Conservation (phyloP, 345 rosid genomes). For the Angophora floribunda region DNA sequence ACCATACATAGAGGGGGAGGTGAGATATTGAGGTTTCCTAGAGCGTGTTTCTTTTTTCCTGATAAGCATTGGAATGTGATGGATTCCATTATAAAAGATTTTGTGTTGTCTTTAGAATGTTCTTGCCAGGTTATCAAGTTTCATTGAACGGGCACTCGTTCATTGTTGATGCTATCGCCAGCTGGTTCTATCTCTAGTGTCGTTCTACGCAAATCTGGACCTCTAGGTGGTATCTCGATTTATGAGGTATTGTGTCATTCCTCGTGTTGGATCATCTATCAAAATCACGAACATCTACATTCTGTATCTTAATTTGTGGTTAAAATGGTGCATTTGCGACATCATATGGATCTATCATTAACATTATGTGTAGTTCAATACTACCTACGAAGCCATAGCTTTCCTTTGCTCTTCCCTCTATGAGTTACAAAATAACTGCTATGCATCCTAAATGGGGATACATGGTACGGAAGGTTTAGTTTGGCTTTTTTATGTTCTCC, state of each 20-base stretch:
- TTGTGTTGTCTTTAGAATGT: constrained; percentile 7
- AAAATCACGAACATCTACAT: not conserved
- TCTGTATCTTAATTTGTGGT: not conserved
- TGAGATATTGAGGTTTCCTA: constrained; percentile 1
- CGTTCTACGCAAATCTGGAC: not conserved
- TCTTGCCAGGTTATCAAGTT: not conserved
- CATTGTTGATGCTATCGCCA: constrained; percentile 21
- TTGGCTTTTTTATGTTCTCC: not conserved
- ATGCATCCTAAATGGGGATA: not conserved
- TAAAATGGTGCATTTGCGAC: not conserved
- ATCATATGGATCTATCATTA: not conserved
- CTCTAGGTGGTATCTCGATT: not conserved
- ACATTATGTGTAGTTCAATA: not conserved
- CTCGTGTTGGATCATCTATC: not conserved
- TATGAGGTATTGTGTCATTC: constrained; percentile 12
- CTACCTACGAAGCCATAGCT: not conserved
- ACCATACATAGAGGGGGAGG: constrained; percentile 20
- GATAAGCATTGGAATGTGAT: not conserved
- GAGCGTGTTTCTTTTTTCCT: not conserved
- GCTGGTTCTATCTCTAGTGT: constrained; percentile 14
- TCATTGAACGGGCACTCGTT: not conserved
- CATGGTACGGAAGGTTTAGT: not conserved
- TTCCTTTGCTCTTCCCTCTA: not conserved
- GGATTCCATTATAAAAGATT: not conserved
- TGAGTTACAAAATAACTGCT: not conserved